phyloP scores from a whole-genome alignment of 2,329 filamentous ascomycete species.

The Dryadomyces quercivorus region DNA sequence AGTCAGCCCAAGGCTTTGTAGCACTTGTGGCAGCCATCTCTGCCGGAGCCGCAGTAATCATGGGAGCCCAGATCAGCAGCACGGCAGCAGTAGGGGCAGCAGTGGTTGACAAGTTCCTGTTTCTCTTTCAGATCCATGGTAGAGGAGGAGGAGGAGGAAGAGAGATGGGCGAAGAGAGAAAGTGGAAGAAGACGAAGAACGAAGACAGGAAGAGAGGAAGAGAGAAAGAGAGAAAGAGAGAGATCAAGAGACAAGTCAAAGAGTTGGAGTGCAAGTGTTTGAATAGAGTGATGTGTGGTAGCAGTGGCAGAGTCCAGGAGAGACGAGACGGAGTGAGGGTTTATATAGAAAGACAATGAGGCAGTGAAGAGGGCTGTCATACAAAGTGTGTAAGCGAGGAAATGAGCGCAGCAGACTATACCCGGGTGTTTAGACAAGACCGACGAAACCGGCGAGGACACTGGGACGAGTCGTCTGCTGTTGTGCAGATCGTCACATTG shows the following conservation, averaged over 20 bases:
- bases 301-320: not conserved
- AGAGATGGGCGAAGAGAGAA: too few relatives aligned
- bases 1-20: conserved; percentile 17
- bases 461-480: not conserved
- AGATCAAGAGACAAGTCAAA: not conserved
- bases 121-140: conserved; percentile 31
- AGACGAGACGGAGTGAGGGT: not conserved
- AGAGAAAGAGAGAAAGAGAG: not conserved
- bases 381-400: not conserved
- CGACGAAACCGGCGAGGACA: not conserved
- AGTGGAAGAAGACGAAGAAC: too few relatives aligned
- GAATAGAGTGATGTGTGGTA: too few relatives aligned
- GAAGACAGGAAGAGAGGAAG: too few relatives aligned
- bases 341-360: conserved; percentile 1
- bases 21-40: conserved; percentile 29
- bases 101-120: conserved; percentile 33
- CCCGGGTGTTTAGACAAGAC: not conserved
- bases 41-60: conserved; percentile 31
- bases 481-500: conserved; percentile 1
- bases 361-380: not conserved
- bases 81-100: conserved; percentile 41
- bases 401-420: not conserved
- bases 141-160: not conserved
- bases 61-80: conserved; percentile 36
- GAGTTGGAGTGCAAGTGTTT: not conserved